Evolutionary conservation across 2,329 filamentous ascomycete species (phyloP).

Genomic region (Botryosphaeria dothidea): DNA sequence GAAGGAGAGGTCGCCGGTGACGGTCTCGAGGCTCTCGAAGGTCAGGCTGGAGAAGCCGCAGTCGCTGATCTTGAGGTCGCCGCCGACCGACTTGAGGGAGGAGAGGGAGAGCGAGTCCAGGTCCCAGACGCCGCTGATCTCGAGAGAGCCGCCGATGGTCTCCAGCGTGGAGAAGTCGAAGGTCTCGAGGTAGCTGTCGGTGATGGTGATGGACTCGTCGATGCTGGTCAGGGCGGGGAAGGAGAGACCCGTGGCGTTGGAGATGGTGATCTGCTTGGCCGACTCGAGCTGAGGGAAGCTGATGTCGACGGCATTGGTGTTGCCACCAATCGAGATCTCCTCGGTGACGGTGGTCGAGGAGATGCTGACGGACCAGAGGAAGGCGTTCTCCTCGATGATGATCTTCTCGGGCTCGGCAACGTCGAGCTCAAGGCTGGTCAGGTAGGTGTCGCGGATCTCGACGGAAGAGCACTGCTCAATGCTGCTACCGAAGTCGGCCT

Average conservation of each 20-base stretch:
- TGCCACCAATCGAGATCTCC: slow-evolving; percentile 1
- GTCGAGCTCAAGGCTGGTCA: slow-evolving; percentile 8
- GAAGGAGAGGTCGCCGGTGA: slow-evolving; percentile 24
- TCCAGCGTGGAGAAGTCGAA: slow-evolving; percentile 9
- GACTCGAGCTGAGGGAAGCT: slow-evolving; percentile 11
- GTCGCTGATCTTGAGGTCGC: slow-evolving; percentile 6
- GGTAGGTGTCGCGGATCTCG: slow-evolving; percentile 10
- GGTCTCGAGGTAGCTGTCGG: neutral
- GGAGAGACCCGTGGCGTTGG: slow-evolving; percentile 3
- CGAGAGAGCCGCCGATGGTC: slow-evolving; percentile 1
- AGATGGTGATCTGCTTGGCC: slow-evolving; percentile 5
- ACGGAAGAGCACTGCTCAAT: neutral
- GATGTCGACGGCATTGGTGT: slow-evolving; percentile 7
- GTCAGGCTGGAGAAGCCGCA: slow-evolving; percentile 8
- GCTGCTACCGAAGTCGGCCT: slow-evolving; percentile 6
- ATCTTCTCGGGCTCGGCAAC: slow-evolving; percentile 1
- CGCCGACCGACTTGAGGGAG: slow-evolving; percentile 11
- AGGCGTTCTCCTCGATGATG: slow-evolving; percentile 11
- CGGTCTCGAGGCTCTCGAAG: slow-evolving; percentile 5
- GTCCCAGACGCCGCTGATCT: slow-evolving; percentile 12
- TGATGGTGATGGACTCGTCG: slow-evolving; percentile 5
- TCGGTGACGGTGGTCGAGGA: slow-evolving; percentile 1
- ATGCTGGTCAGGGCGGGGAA: slow-evolving; percentile 12
- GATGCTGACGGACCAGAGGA: slow-evolving; percentile 8
- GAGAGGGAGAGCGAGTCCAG: slow-evolving; percentile 1